Conservation (phyloP, 1,284 basidiomycete genomes). For the Clitocybe nebularis region DNA sequence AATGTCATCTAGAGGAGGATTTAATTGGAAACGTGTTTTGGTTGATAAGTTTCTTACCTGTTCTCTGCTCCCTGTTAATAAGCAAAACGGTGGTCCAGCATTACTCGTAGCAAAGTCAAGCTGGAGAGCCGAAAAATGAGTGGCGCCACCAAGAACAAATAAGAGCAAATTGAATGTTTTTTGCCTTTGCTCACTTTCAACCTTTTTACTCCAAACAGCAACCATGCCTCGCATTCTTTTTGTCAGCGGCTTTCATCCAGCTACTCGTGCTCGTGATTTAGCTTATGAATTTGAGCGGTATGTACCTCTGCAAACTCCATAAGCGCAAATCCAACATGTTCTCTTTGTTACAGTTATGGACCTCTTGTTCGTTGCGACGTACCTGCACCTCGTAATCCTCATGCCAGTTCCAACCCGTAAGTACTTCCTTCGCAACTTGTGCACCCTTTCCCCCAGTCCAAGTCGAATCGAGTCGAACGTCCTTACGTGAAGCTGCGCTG, state of each 20-base stretch:
- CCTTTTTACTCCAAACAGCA: conserved; percentile 14
- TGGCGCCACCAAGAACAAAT: conserved; percentile 39
- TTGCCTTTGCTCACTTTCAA: conserved; percentile 14
- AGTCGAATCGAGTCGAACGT: conserved; percentile 28
- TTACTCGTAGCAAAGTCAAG: no score
- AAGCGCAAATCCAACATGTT: background rate
- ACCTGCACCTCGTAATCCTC: conserved; percentile 76
- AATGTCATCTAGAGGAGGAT: conserved; percentile 11
- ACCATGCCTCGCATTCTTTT: conserved; percentile 79
- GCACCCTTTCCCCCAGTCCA: conserved; percentile 20
- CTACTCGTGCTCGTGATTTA: conserved; percentile 77
- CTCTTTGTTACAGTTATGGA: conserved; percentile 50
- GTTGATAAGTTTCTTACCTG: no score
- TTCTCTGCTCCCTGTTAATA: no score
- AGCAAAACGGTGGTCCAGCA: no score
- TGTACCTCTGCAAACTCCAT: conserved; percentile 19
- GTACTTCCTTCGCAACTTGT: conserved; percentile 32
- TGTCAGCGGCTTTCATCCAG: conserved; percentile 79
- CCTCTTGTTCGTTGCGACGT: conserved; percentile 85
- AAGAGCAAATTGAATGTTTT: conserved; percentile 29
- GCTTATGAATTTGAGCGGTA: conserved; percentile 87
- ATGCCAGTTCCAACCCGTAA: conserved; percentile 73
- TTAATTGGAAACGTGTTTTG: no score
- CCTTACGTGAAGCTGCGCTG: conserved; percentile 16
- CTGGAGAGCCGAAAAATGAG: conserved; percentile 2